Evolutionary conservation across 2,329 filamentous ascomycete genomes (phyloP), one percentile per base, ranked within the genome.

Genomic region (Fusarium papillatum): DNA sequence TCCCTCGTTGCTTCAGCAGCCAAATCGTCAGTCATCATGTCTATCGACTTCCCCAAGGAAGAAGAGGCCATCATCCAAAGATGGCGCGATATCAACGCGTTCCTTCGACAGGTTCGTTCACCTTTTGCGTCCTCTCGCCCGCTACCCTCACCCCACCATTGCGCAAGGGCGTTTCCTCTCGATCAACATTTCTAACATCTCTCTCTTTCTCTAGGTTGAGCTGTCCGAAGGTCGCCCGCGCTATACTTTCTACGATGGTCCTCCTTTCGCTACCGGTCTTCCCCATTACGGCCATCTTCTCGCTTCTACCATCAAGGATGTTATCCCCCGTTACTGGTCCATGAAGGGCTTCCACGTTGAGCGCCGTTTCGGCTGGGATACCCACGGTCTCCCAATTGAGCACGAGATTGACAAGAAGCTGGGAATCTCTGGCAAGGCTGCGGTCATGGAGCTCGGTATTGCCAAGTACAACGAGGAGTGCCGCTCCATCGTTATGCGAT

Each of bases 351-450:
- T 93, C 82, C 94, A 98, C 86, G 96, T 98, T 64, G 95, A 97
- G 87, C 91, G 96, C 76, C 91, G 96, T 70, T 98, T 98, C 78
- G 96, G 96, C 65, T 98, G 96, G 96, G 96, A 98, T 72, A 93
- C 96, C 2, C 96, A 98, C 82, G 96, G 96, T 72, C 89, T 98
- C 65, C 96, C 96, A 19, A 97, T 98, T 78, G 96, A 98, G 87
- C 95, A 98, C 84, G 96, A 98, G 86, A 98, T 98, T 81, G 96
- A 98, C 88, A 98, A 98, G 90, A 96, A 96, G 85, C 89, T 98
- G 76, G 94, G 95, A 48, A 96, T 98, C 81, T 95, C 94, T 77
- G 95, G 95, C 67, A 94, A 95, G 83, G 94, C 96, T 76, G 95
- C 95, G 7, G 96, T 98, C 50, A 91, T 93, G 86, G 90, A 97